phyloP scores from a whole-genome alignment of 2,329 filamentous ascomycete genomes.

The Esteya vermicola region DNA sequence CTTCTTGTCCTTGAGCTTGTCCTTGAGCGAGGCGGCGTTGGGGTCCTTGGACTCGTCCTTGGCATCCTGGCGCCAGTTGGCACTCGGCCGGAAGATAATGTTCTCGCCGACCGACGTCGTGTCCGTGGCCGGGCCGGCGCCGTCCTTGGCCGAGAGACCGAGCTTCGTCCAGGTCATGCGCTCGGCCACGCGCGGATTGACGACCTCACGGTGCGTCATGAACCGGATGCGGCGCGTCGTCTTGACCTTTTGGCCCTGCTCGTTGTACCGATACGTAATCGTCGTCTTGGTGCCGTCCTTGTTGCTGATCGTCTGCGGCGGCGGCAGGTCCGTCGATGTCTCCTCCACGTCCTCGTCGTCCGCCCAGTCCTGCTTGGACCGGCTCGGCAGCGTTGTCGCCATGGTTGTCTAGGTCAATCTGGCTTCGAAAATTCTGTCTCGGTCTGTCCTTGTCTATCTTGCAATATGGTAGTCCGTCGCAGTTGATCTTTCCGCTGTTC shows the following conservation, averaged over 20 bases:
- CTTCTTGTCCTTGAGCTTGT: constrained; percentile 94
- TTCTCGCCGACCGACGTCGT: constrained; percentile 94
- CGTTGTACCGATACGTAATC: constrained; percentile 79
- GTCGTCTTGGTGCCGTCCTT: constrained; percentile 98
- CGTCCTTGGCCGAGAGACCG: constrained; percentile 75
- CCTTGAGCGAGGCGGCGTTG: constrained; percentile 62
- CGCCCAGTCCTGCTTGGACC: constrained; percentile 64
- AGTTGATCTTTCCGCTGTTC: no score
- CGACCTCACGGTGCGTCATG: constrained; percentile 78
- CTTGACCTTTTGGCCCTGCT: constrained; percentile 91
- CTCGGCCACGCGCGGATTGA: constrained; percentile 94
- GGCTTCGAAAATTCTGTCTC: neutral
- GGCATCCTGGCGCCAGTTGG: constrained; percentile 86
- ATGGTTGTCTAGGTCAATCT: constrained; percentile 2
- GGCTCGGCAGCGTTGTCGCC: constrained; percentile 9
- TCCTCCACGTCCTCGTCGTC: constrained; percentile 87
- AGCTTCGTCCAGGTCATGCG: constrained; percentile 91
- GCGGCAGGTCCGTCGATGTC: constrained; percentile 53
- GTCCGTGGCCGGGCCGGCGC: constrained; percentile 67
- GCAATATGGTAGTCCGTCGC: no score
- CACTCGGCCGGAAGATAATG: constrained; percentile 86
- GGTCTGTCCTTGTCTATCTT: no score
- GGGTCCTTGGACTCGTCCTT: constrained; percentile 62
- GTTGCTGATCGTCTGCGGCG: constrained; percentile 82
- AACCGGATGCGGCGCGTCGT: constrained; percentile 91